Evolutionary conservation across 495 filamentous ascomycete species (phyloP).

Genomic region (Lineolata rhizophorae): DNA sequence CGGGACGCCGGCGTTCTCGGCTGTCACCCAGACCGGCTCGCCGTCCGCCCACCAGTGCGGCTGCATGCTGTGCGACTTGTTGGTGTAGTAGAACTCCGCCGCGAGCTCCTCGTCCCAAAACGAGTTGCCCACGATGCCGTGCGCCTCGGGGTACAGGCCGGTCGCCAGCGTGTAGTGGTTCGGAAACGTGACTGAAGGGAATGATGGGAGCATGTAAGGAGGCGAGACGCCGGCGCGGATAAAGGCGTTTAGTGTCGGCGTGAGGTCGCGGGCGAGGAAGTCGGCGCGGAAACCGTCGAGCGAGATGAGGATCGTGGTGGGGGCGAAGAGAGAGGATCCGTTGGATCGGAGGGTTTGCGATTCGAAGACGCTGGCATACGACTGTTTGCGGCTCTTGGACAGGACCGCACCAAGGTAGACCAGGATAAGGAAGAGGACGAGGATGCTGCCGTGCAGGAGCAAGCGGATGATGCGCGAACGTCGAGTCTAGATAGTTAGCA

Average conservation of each 20-base stretch:
- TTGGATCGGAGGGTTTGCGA: slow-evolving; percentile 25
- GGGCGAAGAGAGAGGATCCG: slow-evolving; percentile 66
- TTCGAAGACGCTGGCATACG: slow-evolving; percentile 21
- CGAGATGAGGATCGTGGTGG: slow-evolving; percentile 85
- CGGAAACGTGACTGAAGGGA: slow-evolving; percentile 92
- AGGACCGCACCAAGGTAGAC: slow-evolving; percentile 22
- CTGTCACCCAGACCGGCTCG: slow-evolving; percentile 83
- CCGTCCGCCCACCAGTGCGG: slow-evolving; percentile 77
- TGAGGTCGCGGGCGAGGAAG: slow-evolving; percentile 64
- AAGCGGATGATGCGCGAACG: background rate
- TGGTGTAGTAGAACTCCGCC: slow-evolving; percentile 74
- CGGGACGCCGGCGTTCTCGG: slow-evolving; percentile 52
- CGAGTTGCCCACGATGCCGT: slow-evolving; percentile 82
- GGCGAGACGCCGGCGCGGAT: slow-evolving; percentile 71
- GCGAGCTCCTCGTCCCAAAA: slow-evolving; percentile 68
- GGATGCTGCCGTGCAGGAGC: slow-evolving; percentile 15
- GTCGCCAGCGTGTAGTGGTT: slow-evolving; percentile 95
- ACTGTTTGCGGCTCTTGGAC: too few species aligned
- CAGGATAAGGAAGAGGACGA: slow-evolving; percentile 29
- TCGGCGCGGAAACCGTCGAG: slow-evolving; percentile 96
- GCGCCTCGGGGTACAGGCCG: slow-evolving; percentile 75
- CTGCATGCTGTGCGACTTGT: slow-evolving; percentile 46
- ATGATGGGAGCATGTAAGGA: slow-evolving; percentile 74
- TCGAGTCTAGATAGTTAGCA: background rate
- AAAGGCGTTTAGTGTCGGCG: slow-evolving; percentile 61